Base-by-base conservation (phyloP, 1,284 basidiomycete genomes). In the Chalciporus sp. region DNA sequence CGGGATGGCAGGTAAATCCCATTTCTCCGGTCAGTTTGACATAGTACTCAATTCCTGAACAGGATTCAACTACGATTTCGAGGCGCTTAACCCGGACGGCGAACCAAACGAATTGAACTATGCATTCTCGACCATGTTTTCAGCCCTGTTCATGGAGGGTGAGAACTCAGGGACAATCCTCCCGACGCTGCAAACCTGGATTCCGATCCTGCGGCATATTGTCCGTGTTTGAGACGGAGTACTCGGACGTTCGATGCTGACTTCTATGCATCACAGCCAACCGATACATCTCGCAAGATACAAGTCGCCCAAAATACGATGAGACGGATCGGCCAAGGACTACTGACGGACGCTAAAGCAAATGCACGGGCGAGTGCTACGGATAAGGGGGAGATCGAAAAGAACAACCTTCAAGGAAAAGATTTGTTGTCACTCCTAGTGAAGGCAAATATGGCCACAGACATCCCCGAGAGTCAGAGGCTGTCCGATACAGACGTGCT, bases 401-500 rank as follows among this genome's bases (percentile, higher is more conserved):
- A 65, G 65, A 74, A 54, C 26, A 57, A 61, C n/a, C 44, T 68
- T 26, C 55, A 55, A 16, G 67, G 70, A 7, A 71, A 75, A 4
- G 83, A 86, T 65, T 61, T 86, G 7, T 68, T 86, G 5, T 80
- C 77, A 9, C 66, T 85, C 7, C 67, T 87, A n/a, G 77, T 90
- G 44, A 76, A 76, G 45, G 23, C 23, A 9, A 91, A 90, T 61
- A 79, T 86, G 74, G 78, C 80, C 3, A 72, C 75, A 1, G 82
- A 86, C 48, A 64, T 85, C 9, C 75, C 80, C 1, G 77, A 80
- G 19, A 74, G 68, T n/a, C 84, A 90, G 61, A 75, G 77, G 35
- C 72, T 94, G 74, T 77, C 77, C n/a, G 90, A 93, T 60, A 78
- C 82, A n/a, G 90, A 93, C 59, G 84, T 93, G 1, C 62, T 88